A percentile compares a stretch with the other conserved stretches of the same genome.
phyloP scores from a whole-genome alignment of 352 stramenopile species.

The Phytophthora sojae region DNA sequence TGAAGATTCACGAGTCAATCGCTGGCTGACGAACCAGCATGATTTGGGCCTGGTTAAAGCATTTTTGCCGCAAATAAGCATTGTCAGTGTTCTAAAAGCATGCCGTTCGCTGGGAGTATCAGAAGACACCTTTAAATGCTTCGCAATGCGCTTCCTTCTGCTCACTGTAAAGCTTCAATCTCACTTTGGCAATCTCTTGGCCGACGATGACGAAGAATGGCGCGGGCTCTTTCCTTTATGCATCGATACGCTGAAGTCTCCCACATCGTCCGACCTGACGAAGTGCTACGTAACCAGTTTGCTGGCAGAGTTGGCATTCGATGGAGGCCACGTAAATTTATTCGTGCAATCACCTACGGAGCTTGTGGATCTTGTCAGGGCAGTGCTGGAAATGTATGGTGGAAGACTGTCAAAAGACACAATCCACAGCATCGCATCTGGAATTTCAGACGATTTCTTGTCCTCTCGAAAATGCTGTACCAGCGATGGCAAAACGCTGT shows the following conservation, averaged over 20 bases:
- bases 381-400: not conserved
- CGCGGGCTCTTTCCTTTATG: slow-evolving; percentile 9
- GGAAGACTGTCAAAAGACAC: not conserved
- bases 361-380: slow-evolving; percentile 10
- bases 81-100: slow-evolving; percentile 12
- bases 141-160: slow-evolving; percentile 12
- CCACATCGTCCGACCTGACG: not conserved
- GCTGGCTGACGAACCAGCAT: not conserved
- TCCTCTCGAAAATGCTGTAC: slow-evolving; percentile 11
- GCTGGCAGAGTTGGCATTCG: slow-evolving; percentile 17
- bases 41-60: not conserved
- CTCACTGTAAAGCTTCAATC: not conserved
- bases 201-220: slow-evolving; percentile 11
- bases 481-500: not conserved
- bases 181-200: not conserved
- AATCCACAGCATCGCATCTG: not conserved
- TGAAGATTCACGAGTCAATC: not conserved
- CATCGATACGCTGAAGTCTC: slow-evolving; percentile 1
- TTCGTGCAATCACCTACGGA: not conserved
- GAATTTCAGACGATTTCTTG: slow-evolving; percentile 9
- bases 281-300: slow-evolving; percentile 17
- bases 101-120: not conserved
- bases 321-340: not conserved
- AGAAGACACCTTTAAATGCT: slow-evolving; percentile 6
- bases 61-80: not conserved